These are phyloP conservation scores for Solanum aculeatissimum DNA, from an alignment of 305 asterid species.

Conservation along the genomic window DNA sequence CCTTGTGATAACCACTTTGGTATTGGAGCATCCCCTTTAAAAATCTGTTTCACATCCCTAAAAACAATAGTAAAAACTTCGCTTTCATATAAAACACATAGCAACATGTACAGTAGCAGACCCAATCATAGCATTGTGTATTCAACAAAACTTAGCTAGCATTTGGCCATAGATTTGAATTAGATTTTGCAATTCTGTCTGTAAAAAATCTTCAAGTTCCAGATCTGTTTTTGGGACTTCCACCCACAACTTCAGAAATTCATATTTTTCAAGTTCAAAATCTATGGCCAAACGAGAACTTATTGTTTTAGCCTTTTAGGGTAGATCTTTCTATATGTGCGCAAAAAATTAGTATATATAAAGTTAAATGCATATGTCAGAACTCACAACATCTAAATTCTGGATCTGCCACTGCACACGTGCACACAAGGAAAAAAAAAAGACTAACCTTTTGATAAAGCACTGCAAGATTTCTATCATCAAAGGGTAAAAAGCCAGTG, in stretches of 20 bases:
- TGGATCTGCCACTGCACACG: not conserved
- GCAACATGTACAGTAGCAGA: not conserved
- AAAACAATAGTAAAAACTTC: not conserved
- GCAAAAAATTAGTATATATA: not conserved
- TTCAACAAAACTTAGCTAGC: not conserved
- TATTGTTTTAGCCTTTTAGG: not conserved
- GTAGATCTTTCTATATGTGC: not conserved
- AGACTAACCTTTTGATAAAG: constrained; percentile 79
- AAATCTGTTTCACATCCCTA: constrained; percentile 36
- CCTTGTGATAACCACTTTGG: constrained; percentile 85
- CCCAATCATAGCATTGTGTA: not conserved
- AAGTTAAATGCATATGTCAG: not conserved
- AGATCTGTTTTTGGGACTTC: no score
- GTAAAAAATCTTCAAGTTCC: no score
- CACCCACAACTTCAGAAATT: no score
- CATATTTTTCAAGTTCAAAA: not conserved
- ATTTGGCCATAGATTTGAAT: not conserved
- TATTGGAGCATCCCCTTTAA: constrained; percentile 69
- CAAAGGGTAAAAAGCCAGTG: constrained; percentile 92
- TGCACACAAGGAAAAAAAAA: not conserved
- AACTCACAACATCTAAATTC: not conserved
- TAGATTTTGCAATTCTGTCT: not conserved
- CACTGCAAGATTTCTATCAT: constrained; percentile 84
- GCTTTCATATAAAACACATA: not conserved
- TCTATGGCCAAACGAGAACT: not conserved